Base-by-base conservation (phyloP, 352 stramenopile species). In the Globisporangium okanoganense region DNA sequence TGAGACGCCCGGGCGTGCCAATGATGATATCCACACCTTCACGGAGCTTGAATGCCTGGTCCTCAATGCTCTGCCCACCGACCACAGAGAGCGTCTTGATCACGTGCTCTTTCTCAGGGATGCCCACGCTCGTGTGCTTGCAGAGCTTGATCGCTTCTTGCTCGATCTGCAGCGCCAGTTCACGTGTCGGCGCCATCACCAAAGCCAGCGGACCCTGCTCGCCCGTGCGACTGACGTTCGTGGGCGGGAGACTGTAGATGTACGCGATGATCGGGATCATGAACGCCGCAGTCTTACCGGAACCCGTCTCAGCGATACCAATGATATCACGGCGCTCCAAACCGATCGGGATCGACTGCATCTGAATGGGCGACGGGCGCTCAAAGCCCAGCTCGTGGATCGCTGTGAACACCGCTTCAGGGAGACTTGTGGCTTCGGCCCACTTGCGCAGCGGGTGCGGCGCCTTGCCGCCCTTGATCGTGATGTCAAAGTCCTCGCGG, bases 401-500 rank as follows among this genome's bases (percentile, higher is more conserved):
- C 4, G 94, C 95, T 64, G 92, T 67, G 35, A 98, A 83, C 4
- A 99, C 78, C 0, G 75, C 75, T 40, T 75, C 70, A 1, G 86
- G 87, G 5, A 97, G 58, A 4, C 58, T 62, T 12, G 61, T 44
- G 10, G 89, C 87, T 64, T 98, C 88, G 5, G 72, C 55, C 85
- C 89, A 99, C 57, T 89, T 96, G 35, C 97, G 92, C n/a, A 99
- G 63, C 9, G 98, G 97, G 38, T 97, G 85, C 27, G 97, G 95
- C 25, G 93, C 94, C 49, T 73, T 71, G 4, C 87, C 87, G 27
- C 88, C 88, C 31, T 90, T 89, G 25, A 99, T 89, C 4, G 90
- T 90, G 68, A 99, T 99, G 68, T 99, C 96, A 70, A 98, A 99
- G 74, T 99, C 98, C 73, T 99, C 97, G 24, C 97, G 87, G 70